Percentiles rank a stretch among this genome's conserved stretches.
phyloP scores from a whole-genome alignment of 192 early-diverging fungal species.

The Dispira simplex region DNA sequence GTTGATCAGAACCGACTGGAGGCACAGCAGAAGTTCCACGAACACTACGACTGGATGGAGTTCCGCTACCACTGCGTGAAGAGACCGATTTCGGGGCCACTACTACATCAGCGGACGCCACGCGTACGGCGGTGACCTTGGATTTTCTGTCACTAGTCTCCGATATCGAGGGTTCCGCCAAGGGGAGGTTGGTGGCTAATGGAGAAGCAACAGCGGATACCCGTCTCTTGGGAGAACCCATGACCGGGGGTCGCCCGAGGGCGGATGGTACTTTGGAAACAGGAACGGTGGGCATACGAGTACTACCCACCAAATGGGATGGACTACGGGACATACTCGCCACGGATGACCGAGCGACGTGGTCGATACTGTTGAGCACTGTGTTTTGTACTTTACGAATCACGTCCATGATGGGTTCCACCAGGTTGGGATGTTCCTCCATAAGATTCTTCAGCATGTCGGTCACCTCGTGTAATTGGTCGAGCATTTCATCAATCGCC shows the following conservation, averaged over 20 bases:
- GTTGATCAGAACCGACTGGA: no score
- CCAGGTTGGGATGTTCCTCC: not conserved
- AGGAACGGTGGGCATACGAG: no score
- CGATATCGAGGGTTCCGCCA: not conserved
- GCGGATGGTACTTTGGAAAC: not conserved
- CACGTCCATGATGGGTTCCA: not conserved
- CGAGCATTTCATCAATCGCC: conserved; percentile 8
- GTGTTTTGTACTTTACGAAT: conserved; percentile 6
- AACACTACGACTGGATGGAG: no score
- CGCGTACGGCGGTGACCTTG: no score
- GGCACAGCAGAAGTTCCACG: no score
- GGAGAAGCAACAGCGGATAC: not conserved
- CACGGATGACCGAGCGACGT: not conserved
- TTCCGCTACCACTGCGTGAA: no score
- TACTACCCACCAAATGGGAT: no score
- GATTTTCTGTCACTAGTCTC: not conserved
- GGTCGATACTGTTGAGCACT: conserved; percentile 9
- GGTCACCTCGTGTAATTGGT: conserved; percentile 7
- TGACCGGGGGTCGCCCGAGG: no score
- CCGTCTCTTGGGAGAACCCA: not conserved
- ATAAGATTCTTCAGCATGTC: not conserved
- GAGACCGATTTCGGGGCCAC: no score
- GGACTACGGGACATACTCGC: not conserved
- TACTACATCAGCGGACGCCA: no score
- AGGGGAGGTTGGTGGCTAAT: not conserved